Conservation (phyloP, 169 alveolate genomes). For the Eimeria acervulina region DNA sequence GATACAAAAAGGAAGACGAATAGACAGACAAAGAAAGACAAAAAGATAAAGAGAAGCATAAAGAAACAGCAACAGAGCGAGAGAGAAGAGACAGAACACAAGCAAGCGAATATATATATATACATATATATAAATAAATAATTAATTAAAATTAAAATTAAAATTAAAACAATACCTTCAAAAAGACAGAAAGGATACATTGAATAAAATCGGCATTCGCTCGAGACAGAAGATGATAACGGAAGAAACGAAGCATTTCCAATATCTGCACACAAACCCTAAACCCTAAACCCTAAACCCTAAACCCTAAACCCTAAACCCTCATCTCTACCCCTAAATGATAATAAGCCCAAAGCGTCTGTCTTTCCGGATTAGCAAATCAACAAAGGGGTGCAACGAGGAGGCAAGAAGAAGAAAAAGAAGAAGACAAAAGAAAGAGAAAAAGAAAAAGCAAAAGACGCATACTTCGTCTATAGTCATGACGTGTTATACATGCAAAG, state of each 20-base stretch:
- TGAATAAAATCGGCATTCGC: background rate
- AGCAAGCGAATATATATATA: too few relatives aligned
- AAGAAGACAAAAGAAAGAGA: background rate
- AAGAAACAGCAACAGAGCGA: background rate
- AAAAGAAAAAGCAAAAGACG: background rate
- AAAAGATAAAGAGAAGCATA: background rate
- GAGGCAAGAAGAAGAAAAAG: too few relatives aligned
- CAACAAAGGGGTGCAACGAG: too few relatives aligned
- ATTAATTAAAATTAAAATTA: background rate
- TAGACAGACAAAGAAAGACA: background rate
- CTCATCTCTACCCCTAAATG: background rate
- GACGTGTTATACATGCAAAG: too few relatives aligned
- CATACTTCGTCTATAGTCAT: too few relatives aligned
- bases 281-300: conserved; percentile 20
- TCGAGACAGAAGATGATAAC: background rate
- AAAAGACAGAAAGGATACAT: background rate
- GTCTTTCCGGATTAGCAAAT: background rate
- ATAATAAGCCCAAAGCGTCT: background rate
- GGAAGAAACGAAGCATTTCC: background rate
- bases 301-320: conserved; percentile 42
- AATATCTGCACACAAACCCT: conserved; percentile 6
- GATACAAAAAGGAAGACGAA: background rate
- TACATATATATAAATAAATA: background rate
- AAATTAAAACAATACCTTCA: background rate
- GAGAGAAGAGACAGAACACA: too few relatives aligned